Percentiles rank a stretch among this genome's conserved stretches.
Evolutionary conservation across 106 monocot genomes (phyloP).

Genomic region (Amphibolis antarctica): DNA sequence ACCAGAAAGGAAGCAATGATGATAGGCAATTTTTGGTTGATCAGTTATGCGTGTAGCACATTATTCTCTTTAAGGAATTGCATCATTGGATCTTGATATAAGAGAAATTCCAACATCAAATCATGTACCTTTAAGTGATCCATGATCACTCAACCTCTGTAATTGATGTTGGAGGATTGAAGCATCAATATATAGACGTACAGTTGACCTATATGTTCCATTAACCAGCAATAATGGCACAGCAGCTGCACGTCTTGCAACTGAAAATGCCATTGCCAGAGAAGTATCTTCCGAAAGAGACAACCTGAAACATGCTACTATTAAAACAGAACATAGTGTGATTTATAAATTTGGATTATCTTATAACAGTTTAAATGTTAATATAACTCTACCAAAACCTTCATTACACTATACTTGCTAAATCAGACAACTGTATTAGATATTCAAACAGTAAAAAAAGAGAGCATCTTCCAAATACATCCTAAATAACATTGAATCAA

Average conservation of each 20-base stretch:
- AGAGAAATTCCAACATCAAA: background rate
- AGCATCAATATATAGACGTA: slow-evolving; percentile 83
- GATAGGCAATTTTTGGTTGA: background rate
- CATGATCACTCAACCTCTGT: slow-evolving; percentile 56
- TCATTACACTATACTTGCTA: too few species aligned
- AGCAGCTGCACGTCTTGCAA: slow-evolving; percentile 82
- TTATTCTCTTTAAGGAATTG: background rate
- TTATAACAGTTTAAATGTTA: too few species aligned
- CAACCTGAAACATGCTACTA: slow-evolving; percentile 32
- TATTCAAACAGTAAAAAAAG: background rate
- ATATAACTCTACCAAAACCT: too few species aligned
- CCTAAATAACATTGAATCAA: background rate
- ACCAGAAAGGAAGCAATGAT: background rate
- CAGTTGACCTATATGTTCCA: slow-evolving; percentile 84
- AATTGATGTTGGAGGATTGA: slow-evolving; percentile 80
- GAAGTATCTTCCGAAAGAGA: slow-evolving; percentile 67
- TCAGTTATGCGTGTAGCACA: background rate
- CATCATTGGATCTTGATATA: too few species aligned
- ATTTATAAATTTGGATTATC: too few species aligned
- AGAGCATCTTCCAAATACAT: background rate
- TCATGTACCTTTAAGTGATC: slow-evolving; percentile 53
- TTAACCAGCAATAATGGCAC: slow-evolving; percentile 88
- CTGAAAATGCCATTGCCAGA: slow-evolving; percentile 82
- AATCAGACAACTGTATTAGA: too few species aligned
- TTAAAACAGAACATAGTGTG: background rate